Evolutionary conservation across 805 yeast genomes (phyloP).

Genomic region (Grigorovia humatica): DNA sequence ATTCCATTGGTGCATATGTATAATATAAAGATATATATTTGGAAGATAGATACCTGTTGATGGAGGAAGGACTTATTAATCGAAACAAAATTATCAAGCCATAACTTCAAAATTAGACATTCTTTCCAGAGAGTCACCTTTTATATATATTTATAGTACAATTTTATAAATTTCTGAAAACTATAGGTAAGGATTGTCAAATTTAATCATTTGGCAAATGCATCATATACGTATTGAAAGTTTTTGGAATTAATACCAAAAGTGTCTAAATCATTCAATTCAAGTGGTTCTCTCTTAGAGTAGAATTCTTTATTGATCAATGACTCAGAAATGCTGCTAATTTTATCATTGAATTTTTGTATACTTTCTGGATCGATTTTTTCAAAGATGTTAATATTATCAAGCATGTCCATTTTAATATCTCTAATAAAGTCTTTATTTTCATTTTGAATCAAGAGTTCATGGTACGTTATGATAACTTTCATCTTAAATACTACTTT

Average conservation of each 20-base stretch:
- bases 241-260: constrained; percentile 18
- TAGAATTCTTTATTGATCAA: constrained; percentile 24
- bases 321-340: constrained; percentile 24
- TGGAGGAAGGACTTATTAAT: no score
- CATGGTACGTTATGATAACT: constrained; percentile 5
- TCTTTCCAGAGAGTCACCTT: no score
- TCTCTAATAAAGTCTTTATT: background rate
- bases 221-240: constrained; percentile 10
- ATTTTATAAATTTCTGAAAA: background rate
- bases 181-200: background rate
- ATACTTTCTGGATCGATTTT: constrained; percentile 9
- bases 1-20: constrained; percentile 30
- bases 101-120: background rate
- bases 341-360: constrained; percentile 11
- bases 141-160: background rate
- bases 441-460: background rate
- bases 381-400: constrained; percentile 12
- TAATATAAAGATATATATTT: constrained; percentile 4
- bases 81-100: background rate
- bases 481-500: constrained; percentile 12
- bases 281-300: constrained; percentile 14
- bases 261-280: constrained; percentile 9
- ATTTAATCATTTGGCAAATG: constrained; percentile 7
- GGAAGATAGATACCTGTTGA: no score
- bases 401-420: background rate